Conservation (phyloP, 805 yeast genomes). For the Peterozyma toletana region DNA sequence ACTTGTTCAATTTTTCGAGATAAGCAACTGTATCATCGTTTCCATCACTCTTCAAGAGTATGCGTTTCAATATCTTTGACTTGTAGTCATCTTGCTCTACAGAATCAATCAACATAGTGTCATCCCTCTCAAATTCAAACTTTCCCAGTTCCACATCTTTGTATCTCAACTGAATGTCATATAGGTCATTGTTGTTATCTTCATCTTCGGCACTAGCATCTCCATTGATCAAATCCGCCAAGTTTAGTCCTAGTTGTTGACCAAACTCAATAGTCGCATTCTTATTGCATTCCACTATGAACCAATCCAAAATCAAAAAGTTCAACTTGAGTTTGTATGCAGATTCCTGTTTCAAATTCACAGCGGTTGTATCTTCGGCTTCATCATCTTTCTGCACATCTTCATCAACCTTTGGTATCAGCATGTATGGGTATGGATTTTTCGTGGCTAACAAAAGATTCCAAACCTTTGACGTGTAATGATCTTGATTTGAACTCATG, state of each 20-base stretch:
- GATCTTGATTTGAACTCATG: too few species aligned
- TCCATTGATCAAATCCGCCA: constrained; percentile 12
- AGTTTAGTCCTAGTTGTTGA: constrained; percentile 39
- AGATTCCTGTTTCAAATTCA: background rate
- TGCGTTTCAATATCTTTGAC: background rate
- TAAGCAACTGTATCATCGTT: constrained; percentile 6
- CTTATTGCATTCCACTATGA: constrained; percentile 72
- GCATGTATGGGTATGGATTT: too few species aligned
- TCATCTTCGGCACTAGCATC: constrained; percentile 19
- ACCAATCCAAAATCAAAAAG: constrained; percentile 59
- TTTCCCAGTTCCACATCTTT: constrained; percentile 6
- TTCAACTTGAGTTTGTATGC: constrained; percentile 25
- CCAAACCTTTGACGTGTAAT: too few species aligned
- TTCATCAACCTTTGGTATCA: background rate
- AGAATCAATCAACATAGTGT: background rate
- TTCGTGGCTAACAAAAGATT: too few species aligned
- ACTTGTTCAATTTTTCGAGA: constrained; percentile 7
- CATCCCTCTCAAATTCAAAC: constrained; percentile 1
- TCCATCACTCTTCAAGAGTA: too few species aligned
- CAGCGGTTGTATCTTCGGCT: background rate
- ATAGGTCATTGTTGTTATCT: constrained; percentile 18
- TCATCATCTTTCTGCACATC: constrained; percentile 1
- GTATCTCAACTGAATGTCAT: constrained; percentile 12
- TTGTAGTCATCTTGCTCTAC: background rate
- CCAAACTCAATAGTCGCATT: constrained; percentile 59